Evolutionary conservation across 805 yeast genomes (phyloP).

Genomic region (Starmera amethionina): DNA sequence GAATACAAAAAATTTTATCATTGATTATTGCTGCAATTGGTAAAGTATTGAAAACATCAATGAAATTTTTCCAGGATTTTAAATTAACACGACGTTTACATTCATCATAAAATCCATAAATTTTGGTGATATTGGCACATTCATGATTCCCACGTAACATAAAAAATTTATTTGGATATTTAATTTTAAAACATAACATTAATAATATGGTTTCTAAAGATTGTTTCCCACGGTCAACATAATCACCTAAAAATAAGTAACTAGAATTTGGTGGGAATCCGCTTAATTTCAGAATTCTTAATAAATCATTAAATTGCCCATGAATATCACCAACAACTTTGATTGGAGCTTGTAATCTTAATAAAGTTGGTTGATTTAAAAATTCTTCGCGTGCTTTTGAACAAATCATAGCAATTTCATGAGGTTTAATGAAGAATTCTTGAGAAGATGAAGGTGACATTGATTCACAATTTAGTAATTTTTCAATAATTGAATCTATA

Average conservation of each 20-base stretch:
- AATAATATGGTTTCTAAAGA: conserved; percentile 85
- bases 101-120: conserved; percentile 96
- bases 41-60: conserved; percentile 90
- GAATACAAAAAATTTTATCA: conserved; percentile 85
- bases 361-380: conserved; percentile 77
- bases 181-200: conserved; percentile 85
- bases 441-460: neutral
- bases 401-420: conserved; percentile 78
- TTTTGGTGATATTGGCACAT: conserved; percentile 93
- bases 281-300: conserved; percentile 87
- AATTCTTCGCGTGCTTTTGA: conserved; percentile 81
- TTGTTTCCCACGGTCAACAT: conserved; percentile 97
- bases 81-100: conserved; percentile 89
- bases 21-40: conserved; percentile 96
- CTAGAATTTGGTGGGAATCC: conserved; percentile 95
- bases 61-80: conserved; percentile 88
- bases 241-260: conserved; percentile 89
- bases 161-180: conserved; percentile 94
- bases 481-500: conserved; percentile 55
- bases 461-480: conserved; percentile 37
- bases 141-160: conserved; percentile 93
- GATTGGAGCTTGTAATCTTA: conserved; percentile 73
- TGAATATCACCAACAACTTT: conserved; percentile 90
- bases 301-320: conserved; percentile 89
- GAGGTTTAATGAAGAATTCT: conserved; percentile 15